Evolutionary conservation across 2,329 filamentous ascomycete species (phyloP).

Genomic region (Phialocephala subalpina): DNA sequence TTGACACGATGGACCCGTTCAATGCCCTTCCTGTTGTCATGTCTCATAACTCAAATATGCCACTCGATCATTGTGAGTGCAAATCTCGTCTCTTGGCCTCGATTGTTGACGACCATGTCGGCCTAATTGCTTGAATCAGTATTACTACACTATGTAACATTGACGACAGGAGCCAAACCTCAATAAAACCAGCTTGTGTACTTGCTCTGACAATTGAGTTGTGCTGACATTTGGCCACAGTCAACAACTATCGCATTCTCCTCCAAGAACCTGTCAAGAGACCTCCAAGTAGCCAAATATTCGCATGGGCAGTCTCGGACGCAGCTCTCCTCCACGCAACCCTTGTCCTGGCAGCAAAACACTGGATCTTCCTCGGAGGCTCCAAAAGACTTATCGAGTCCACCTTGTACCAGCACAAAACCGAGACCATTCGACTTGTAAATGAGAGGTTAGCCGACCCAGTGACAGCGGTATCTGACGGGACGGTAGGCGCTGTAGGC

Average conservation of each 20-base stretch:
- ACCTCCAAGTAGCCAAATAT: not conserved
- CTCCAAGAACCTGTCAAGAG: not conserved
- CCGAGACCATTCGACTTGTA: slow-evolving; percentile 23
- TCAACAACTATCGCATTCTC: slow-evolving; percentile 24
- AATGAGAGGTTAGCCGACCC: slow-evolving; percentile 23
- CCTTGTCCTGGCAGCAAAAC: slow-evolving; percentile 20
- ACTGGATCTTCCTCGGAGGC: slow-evolving; percentile 15
- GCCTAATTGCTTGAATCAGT: not conserved
- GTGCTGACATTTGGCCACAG: slow-evolving; percentile 5
- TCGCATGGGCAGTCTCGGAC: slow-evolving; percentile 17
- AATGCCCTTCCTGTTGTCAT: slow-evolving; percentile 7
- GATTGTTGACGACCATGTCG: not conserved
- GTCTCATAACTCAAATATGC: slow-evolving; percentile 5
- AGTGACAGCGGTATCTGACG: slow-evolving; percentile 9
- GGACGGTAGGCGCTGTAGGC: slow-evolving; percentile 23
- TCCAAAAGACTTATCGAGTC: slow-evolving; percentile 8
- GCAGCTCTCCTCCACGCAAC: slow-evolving; percentile 16
- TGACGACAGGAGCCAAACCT: no score
- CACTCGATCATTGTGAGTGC: slow-evolving; percentile 18
- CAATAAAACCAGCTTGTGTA: no score
- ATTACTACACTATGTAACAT: not conserved
- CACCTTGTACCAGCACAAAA: slow-evolving; percentile 20
- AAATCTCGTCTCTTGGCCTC: not conserved
- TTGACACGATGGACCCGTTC: slow-evolving; percentile 19
- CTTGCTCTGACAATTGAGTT: no score